Evolutionary conservation across 2,329 filamentous ascomycete genomes (phyloP).

Genomic region (Trichoderma koningiopsis): DNA sequence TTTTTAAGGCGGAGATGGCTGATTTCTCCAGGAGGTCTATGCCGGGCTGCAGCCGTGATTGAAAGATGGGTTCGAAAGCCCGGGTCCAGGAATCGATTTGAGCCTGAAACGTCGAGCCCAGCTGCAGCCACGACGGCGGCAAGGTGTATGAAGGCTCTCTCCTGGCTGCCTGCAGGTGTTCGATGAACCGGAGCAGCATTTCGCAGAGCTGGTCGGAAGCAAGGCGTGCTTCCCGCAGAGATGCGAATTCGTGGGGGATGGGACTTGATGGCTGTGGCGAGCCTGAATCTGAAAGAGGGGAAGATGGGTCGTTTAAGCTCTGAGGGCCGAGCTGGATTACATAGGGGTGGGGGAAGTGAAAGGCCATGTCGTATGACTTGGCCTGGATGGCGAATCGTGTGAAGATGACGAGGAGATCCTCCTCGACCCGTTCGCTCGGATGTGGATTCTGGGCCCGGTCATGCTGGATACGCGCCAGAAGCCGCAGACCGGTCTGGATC

Average conservation of each 20-base stretch:
- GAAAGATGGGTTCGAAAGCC: slow-evolving; percentile 59
- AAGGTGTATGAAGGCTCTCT: slow-evolving; percentile 57
- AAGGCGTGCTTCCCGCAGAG: slow-evolving; percentile 56
- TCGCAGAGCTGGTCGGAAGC: slow-evolving; percentile 60
- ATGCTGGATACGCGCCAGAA: slow-evolving; percentile 54
- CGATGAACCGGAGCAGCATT: slow-evolving; percentile 60
- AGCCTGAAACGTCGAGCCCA: slow-evolving; percentile 50
- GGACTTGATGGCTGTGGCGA: slow-evolving; percentile 42
- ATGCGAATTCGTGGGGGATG: slow-evolving; percentile 45
- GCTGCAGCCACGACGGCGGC: slow-evolving; percentile 50
- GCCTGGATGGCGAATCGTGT: slow-evolving; percentile 65
- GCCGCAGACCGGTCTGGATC: slow-evolving; percentile 59
- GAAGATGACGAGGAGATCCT: slow-evolving; percentile 65
- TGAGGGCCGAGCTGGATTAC: slow-evolving; percentile 52
- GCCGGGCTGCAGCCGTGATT: slow-evolving; percentile 50
- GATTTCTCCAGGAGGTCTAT: slow-evolving; percentile 59
- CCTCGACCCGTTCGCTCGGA: slow-evolving; percentile 53
- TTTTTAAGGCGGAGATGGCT: slow-evolving; percentile 63
- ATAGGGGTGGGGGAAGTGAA: slow-evolving; percentile 65
- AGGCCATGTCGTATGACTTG: slow-evolving; percentile 69
- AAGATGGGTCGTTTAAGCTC: slow-evolving; percentile 34
- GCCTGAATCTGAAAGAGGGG: slow-evolving; percentile 46
- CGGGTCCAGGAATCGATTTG: slow-evolving; percentile 57
- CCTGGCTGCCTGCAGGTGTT: slow-evolving; percentile 52
- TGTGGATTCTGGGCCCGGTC: slow-evolving; percentile 22